Percentiles rank a stretch among this genome's conserved stretches.
phyloP scores from a whole-genome alignment of 2,329 filamentous ascomycete genomes.

The Biscogniauxia sp. region DNA sequence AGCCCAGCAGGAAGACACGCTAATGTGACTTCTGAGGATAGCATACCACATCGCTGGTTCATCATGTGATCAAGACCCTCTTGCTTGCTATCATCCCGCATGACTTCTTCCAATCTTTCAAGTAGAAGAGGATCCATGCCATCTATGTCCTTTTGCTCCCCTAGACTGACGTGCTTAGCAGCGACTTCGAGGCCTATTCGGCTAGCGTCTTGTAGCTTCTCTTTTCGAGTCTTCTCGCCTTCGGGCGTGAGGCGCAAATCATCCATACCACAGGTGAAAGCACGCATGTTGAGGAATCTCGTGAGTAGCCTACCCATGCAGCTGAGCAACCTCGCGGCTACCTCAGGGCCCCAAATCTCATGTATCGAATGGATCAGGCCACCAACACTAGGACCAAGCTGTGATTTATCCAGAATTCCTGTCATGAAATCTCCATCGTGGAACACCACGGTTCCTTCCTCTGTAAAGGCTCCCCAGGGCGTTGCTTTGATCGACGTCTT shows the following conservation, averaged over 20 bases:
- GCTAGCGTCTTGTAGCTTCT: conserved; percentile 66
- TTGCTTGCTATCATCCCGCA: conserved; percentile 89
- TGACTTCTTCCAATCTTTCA: conserved; percentile 79
- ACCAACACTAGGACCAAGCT: conserved; percentile 83
- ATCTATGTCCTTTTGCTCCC: conserved; percentile 52
- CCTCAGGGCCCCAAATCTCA: conserved; percentile 84
- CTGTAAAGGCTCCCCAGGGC: conserved; percentile 71
- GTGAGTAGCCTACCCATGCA: conserved; percentile 87
- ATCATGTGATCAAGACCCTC: conserved; percentile 85
- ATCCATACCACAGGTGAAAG: conserved; percentile 96
- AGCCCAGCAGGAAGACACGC: conserved; percentile 79
- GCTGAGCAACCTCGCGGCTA: conserved; percentile 84
- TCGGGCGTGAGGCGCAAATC: conserved; percentile 81
- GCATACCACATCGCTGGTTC: conserved; percentile 64
- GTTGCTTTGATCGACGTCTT: conserved; percentile 76
- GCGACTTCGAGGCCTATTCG: conserved; percentile 76
- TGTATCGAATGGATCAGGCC: conserved; percentile 91
- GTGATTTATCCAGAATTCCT: conserved; percentile 93
- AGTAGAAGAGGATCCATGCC: conserved; percentile 69
- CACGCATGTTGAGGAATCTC: conserved; percentile 85
- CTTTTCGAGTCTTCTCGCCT: conserved; percentile 69
- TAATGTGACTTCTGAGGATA: conserved; percentile 77
- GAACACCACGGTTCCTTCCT: conserved; percentile 80
- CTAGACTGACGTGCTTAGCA: conserved; percentile 82
- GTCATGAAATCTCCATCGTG: conserved; percentile 83